Conservation (phyloP, 768 basidiomycete species). For the Lentinus brumalis region DNA sequence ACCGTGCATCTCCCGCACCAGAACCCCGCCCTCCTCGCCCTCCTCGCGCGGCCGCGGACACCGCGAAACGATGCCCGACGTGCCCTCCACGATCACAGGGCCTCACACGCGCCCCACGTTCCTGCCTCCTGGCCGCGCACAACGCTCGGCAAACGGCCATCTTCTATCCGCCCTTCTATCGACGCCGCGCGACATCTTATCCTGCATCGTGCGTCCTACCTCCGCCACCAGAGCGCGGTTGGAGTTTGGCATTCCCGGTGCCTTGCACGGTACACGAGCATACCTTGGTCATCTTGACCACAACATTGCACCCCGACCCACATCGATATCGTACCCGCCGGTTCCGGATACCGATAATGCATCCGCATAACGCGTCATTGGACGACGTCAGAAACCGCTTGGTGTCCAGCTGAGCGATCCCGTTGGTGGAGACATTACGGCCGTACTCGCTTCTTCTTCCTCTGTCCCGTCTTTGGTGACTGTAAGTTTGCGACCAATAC, state of each 20-base stretch:
- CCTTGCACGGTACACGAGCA: background rate
- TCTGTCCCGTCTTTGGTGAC: too few species aligned
- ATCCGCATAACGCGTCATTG: too few species aligned
- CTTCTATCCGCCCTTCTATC: slow-evolving; percentile 16
- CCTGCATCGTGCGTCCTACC: slow-evolving; percentile 1
- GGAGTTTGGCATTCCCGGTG: background rate
- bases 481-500: too few species aligned
- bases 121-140: background rate
- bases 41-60: background rate
- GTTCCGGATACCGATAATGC: too few species aligned
- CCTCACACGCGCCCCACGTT: slow-evolving; percentile 1
- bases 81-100: slow-evolving; percentile 3
- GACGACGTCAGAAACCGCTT: too few species aligned
- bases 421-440: too few species aligned
- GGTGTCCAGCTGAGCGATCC: too few species aligned
- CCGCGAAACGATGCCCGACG: background rate
- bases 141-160: slow-evolving; percentile 12
- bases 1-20: background rate
- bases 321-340: background rate
- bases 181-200: slow-evolving; percentile 7
- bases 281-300: too few species aligned
- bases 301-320: background rate
- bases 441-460: too few species aligned
- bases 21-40: background rate
- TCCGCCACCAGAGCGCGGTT: background rate